Base-by-base conservation (phyloP, 306 rosid genomes). In the Alnus glutinosa region DNA sequence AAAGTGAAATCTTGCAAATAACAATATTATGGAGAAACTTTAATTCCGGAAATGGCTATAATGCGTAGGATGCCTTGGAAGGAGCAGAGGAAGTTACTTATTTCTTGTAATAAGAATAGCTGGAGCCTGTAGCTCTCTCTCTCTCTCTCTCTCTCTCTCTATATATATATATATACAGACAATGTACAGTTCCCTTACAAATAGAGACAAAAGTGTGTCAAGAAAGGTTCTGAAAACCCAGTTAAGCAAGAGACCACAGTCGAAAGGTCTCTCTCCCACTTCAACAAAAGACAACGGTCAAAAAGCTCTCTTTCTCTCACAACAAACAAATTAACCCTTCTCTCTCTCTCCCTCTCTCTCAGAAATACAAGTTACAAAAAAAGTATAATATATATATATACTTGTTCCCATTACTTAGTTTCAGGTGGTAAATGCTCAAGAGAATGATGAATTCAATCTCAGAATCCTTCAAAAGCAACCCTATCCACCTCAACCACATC, bases 371-470 rank as follows among this genome's bases (percentile, higher is more conserved):
- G 44, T 64, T 37, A 36, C 23, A 37, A 15, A 66, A 37, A 16
- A 34, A 34, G 2, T 1, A 34, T 1, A 34, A 34, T 34, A 34
- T 34, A 34, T 34, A 34, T 34, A 34, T 34, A 34, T 34, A 34
- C 1, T 32, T n/a, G 4, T 34, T 37, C 6, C 12, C 39, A 7
- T 28, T 28, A 30, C 28, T 23, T 23, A 59, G 36, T 23, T 28
- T 59, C 14, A 11, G 14, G 42, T 28, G 0, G 34, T 9, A 16
- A 62, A 72, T 1, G 48, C 77, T 67, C 50, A 39, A 39, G 15
- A 66, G 19, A 0, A 67, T 42, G 72, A 55, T 55, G 77, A 57
- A 57, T 74, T 69, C 75, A 42, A 68, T 77, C 64, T 77, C 73
- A 75, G 48, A 75, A 48, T 69, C 71, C 79, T 46, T 47, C 69